Conservation (phyloP, 2,329 filamentous ascomycete genomes). For the Zymoseptoria passerinii region DNA sequence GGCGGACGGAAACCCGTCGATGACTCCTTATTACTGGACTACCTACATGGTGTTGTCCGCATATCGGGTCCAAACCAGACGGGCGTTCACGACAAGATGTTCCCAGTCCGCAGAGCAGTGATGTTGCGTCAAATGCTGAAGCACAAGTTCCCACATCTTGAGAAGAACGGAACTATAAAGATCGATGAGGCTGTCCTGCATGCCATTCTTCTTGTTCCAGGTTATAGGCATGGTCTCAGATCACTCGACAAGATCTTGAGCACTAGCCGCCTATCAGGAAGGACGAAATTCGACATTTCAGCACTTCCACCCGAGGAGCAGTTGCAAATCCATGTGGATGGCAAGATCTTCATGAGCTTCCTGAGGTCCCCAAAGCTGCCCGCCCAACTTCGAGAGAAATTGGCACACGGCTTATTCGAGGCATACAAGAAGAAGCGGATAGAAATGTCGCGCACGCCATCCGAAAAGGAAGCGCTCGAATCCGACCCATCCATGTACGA, state of each 20-base stretch:
- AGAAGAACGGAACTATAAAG: constrained; percentile 23
- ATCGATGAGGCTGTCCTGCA: constrained; percentile 30
- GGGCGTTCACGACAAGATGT: constrained; percentile 23
- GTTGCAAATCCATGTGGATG: constrained; percentile 30
- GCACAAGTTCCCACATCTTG: constrained; percentile 26
- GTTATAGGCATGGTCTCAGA: constrained; percentile 28
- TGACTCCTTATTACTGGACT: constrained; percentile 25
- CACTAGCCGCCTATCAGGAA: constrained; percentile 26
- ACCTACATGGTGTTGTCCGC: constrained; percentile 27
- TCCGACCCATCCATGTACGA: constrained; percentile 27
- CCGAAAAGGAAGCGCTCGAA: constrained; percentile 23
- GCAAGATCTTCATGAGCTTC: constrained; percentile 28
- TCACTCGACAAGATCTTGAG: constrained; percentile 30
- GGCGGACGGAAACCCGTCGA: constrained; percentile 15
- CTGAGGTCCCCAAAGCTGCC: constrained; percentile 27
- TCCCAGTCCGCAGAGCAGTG: constrained; percentile 25
- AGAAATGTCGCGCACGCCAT: constrained; percentile 22
- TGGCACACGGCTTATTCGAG: constrained; percentile 29
- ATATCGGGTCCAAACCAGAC: constrained; percentile 26
- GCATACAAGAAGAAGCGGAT: constrained; percentile 27
- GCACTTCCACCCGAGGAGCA: constrained; percentile 30
- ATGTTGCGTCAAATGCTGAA: constrained; percentile 28
- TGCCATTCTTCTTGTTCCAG: constrained; percentile 27
- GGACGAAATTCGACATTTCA: constrained; percentile 28
- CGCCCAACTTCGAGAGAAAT: constrained; percentile 26